These are phyloP conservation scores for Casaregolazyma suthepensis DNA, from an alignment of 1,139 yeast species.

Conservation along the genomic window DNA sequence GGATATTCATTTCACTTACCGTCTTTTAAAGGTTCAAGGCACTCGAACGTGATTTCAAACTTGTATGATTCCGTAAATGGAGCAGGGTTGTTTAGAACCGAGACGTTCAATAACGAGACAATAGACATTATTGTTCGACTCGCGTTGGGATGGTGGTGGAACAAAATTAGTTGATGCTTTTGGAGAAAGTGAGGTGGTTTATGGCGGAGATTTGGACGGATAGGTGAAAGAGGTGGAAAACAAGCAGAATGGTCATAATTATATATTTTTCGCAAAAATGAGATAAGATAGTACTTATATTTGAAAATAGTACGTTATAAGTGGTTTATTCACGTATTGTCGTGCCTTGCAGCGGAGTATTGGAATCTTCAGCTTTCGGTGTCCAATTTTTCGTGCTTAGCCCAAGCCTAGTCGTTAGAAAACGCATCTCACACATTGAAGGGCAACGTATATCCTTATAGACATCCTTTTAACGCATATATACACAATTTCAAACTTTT, in stretches of 20 bases:
- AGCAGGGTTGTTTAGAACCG: constrained; percentile 93
- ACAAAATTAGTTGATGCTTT: neutral
- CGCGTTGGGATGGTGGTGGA: neutral
- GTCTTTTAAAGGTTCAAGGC: constrained; percentile 85
- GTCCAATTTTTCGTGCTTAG: too few relatives aligned
- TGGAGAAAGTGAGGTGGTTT: neutral
- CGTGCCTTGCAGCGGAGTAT: too few relatives aligned
- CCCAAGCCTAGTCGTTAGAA: too few relatives aligned
- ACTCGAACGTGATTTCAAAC: constrained; percentile 95
- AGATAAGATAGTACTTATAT: too few relatives aligned
- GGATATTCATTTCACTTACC: constrained; percentile 23
- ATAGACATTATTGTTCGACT: constrained; percentile 59
- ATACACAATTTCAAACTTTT: too few relatives aligned
- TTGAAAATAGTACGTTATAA: too few relatives aligned
- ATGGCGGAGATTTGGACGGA: neutral
- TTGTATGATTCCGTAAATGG: constrained; percentile 89
- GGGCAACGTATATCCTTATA: too few relatives aligned
- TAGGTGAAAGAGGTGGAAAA: neutral
- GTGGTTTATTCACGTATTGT: too few relatives aligned
- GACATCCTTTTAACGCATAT: too few relatives aligned
- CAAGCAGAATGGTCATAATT: neutral
- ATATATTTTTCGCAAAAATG: too few relatives aligned
- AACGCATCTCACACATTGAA: too few relatives aligned
- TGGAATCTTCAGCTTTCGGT: too few relatives aligned
- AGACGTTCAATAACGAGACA: constrained; percentile 85